Conservation (phyloP, 306 rosid species). For the Trifolium repens region DNA sequence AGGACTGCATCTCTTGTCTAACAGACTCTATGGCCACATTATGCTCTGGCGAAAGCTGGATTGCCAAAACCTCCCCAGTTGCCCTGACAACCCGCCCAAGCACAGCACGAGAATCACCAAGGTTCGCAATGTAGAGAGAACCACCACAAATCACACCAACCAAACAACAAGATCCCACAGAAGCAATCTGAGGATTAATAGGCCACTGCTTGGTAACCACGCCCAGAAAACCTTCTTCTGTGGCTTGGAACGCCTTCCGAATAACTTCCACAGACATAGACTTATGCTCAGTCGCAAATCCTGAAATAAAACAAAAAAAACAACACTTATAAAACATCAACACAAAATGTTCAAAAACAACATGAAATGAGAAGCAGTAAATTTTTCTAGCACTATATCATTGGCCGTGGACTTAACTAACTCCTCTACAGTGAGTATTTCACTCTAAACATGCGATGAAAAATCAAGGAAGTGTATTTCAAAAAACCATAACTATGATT, state of each 20-base stretch:
- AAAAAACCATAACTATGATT: not conserved
- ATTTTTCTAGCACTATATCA: slow-evolving; percentile 9
- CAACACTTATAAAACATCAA: slow-evolving; percentile 10
- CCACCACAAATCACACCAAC: slow-evolving; percentile 82
- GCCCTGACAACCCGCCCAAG: slow-evolving; percentile 76
- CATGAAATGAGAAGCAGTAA: slow-evolving; percentile 19
- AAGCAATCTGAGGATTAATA: slow-evolving; percentile 85
- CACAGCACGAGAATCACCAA: slow-evolving; percentile 97
- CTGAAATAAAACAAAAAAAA: slow-evolving; percentile 45
- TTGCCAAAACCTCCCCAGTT: slow-evolving; percentile 82
- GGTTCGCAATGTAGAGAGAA: slow-evolving; percentile 80
- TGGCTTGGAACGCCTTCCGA: slow-evolving; percentile 90
- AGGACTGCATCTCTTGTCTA: slow-evolving; percentile 88
- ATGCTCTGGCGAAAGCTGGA: slow-evolving; percentile 89
- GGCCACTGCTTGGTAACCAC: slow-evolving; percentile 84
- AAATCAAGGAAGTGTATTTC: not conserved
- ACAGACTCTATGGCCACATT: slow-evolving; percentile 85
- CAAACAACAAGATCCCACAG: slow-evolving; percentile 96
- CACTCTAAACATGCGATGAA: not conserved
- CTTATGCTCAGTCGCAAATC: slow-evolving; percentile 82
- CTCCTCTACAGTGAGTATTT: not conserved
- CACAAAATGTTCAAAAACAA: slow-evolving; percentile 27
- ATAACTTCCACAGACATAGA: slow-evolving; percentile 86
- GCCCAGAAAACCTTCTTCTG: slow-evolving; percentile 88
- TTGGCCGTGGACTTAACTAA: slow-evolving; percentile 14